Percentiles rank a stretch among this genome's conserved stretches.
phyloP scores from a whole-genome alignment of 1,139 yeast genomes.

The Ogataea hybrid region DNA sequence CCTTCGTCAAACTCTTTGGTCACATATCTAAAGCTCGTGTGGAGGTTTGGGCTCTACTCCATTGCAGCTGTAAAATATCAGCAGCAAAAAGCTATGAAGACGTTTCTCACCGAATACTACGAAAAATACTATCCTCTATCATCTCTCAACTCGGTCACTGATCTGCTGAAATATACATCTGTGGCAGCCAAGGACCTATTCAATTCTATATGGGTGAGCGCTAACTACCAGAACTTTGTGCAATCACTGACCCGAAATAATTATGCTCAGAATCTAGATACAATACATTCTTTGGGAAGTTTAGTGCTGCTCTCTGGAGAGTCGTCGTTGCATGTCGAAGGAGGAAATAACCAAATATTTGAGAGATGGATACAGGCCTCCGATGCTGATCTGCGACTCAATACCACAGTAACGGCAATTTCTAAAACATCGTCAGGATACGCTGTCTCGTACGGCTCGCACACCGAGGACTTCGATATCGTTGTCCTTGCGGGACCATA shows the following conservation, averaged over 20 bases:
- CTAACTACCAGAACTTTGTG: slow-evolving; percentile 32
- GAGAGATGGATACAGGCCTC: slow-evolving; percentile 36
- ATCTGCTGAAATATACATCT: slow-evolving; percentile 27
- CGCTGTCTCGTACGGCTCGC: slow-evolving; percentile 1
- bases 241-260: slow-evolving; percentile 42
- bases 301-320: slow-evolving; percentile 39
- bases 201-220: slow-evolving; percentile 25
- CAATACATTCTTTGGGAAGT: slow-evolving; percentile 40
- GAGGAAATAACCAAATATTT: slow-evolving; percentile 44
- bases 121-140: slow-evolving; percentile 32
- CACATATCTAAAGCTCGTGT: slow-evolving; percentile 25
- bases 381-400: slow-evolving; percentile 30
- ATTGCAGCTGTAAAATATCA: slow-evolving; percentile 14
- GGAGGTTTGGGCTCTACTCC: slow-evolving; percentile 32
- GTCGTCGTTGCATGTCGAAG: slow-evolving; percentile 34
- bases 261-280: slow-evolving; percentile 38
- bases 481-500: slow-evolving; percentile 44
- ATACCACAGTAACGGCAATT: slow-evolving; percentile 30
- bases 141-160: slow-evolving; percentile 19
- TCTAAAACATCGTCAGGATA: slow-evolving; percentile 2
- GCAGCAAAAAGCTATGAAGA: slow-evolving; percentile 19
- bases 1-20: slow-evolving; percentile 10
- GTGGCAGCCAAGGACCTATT: slow-evolving; percentile 29
- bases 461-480: slow-evolving; percentile 33
- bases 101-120: slow-evolving; percentile 30